These are phyloP conservation scores for Paramecium tetraurelia DNA, from an alignment of 73 alveolate species.

Conservation along the genomic window DNA sequence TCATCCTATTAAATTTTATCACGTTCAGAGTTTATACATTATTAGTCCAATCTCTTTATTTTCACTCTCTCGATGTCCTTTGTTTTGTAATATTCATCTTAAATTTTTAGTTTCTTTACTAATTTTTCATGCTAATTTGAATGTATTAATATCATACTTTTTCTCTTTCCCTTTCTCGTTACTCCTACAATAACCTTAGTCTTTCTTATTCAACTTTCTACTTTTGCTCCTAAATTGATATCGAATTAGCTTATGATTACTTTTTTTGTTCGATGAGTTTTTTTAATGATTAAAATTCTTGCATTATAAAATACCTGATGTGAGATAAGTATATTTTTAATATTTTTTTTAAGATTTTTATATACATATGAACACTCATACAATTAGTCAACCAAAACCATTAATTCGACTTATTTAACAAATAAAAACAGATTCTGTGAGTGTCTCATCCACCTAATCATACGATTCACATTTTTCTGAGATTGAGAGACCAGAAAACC, in stretches of 20 bases:
- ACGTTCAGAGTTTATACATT: not conserved
- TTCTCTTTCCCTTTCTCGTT: not conserved
- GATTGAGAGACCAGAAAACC: slow-evolving; percentile 15
- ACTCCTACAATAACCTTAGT: not conserved
- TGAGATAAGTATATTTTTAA: not conserved
- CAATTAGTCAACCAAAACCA: slow-evolving; percentile 12
- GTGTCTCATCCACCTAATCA: not conserved
- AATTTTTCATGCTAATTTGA: slow-evolving; percentile 2
- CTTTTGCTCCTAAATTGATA: not conserved
- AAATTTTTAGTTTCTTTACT: not conserved
- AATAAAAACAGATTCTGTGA: not conserved
- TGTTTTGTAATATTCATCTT: slow-evolving; percentile 8
- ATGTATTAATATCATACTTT: not conserved
- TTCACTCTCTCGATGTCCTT: slow-evolving; percentile 2
- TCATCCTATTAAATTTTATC: not conserved
- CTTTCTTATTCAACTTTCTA: not conserved
- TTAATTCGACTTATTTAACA: not conserved
- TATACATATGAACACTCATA: slow-evolving; percentile 13
- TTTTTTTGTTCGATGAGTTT: not conserved
- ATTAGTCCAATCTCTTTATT: not conserved
- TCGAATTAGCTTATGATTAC: not conserved
- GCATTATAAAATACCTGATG: slow-evolving; percentile 19
- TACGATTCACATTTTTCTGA: not conserved
- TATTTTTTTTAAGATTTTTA: slow-evolving; percentile 37
- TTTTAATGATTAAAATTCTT: not conserved